These are phyloP conservation scores for Diaporthe sp. DNA, from an alignment of 2,329 filamentous ascomycete genomes.

Conservation along the genomic window DNA sequence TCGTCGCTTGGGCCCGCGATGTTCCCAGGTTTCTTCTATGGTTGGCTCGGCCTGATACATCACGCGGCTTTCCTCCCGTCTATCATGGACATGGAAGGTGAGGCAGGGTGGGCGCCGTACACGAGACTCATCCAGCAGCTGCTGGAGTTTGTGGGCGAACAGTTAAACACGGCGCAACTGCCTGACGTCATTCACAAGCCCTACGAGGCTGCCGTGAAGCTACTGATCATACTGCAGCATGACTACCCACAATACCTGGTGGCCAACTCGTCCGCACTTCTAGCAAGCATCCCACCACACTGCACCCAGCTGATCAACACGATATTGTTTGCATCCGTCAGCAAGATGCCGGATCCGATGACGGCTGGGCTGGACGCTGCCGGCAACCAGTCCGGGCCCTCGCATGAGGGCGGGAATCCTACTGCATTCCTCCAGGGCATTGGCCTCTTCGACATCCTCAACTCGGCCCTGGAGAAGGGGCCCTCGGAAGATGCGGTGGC, in stretches of 20 bases:
- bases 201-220: slow-evolving; percentile 85
- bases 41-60: slow-evolving; percentile 85
- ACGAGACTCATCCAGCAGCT: slow-evolving; percentile 80
- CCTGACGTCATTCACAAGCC: slow-evolving; percentile 82
- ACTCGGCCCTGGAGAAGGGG: slow-evolving; percentile 71
- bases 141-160: slow-evolving; percentile 80
- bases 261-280: slow-evolving; percentile 86
- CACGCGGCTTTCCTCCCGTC: slow-evolving; percentile 88
- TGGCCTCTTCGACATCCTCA: slow-evolving; percentile 71
- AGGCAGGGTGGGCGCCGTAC: slow-evolving; percentile 82
- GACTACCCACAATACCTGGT: slow-evolving; percentile 95
- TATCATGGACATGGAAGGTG: slow-evolving; percentile 77
- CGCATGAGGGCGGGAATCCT: slow-evolving; percentile 75
- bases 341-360: slow-evolving; percentile 81
- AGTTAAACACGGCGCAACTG: slow-evolving; percentile 81
- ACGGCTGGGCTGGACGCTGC: slow-evolving; percentile 77
- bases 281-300: slow-evolving; percentile 83
- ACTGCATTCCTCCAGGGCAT: slow-evolving; percentile 65
- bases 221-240: slow-evolving; percentile 88
- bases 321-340: slow-evolving; percentile 80
- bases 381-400: slow-evolving; percentile 82
- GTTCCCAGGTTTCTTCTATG: slow-evolving; percentile 86
- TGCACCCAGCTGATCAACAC: slow-evolving; percentile 91
- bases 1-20: slow-evolving; percentile 80
- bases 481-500: slow-evolving; percentile 80